Evolutionary conservation across 345 rosid genomes (phyloP), one percentile per base, ranked within the genome.

Genomic region (Litchi chinensis): DNA sequence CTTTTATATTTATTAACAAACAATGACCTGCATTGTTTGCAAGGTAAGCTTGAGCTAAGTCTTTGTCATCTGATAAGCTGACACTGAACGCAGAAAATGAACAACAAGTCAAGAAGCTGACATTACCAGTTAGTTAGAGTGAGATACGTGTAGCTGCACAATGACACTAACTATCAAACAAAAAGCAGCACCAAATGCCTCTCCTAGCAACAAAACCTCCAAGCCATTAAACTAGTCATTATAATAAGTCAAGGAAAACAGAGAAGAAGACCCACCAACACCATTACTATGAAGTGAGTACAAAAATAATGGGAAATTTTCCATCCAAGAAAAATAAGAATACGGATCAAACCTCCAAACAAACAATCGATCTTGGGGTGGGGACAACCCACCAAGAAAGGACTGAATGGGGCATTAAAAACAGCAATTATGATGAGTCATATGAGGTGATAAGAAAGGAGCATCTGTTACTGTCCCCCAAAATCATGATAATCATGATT

Each of bases 371-470:
- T 73, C 64, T n/a, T 54, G 68, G 46, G 59, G 83, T 87, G 83
- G 87, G 88, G 85, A 84, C 87, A 65, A 67, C 28, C 74, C 68
- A 77, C 78, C 79, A 75, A 67, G 77, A 79, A 69, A 77, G 68
- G 77, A 82, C 87, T 82, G 87, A 85, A 84, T 80, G 75, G 82
- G 65, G 76, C 76, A 81, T 79, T 87, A 77, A 84, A 76, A 83
- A 82, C 78, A 75, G 77, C 73, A 71, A 80, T 84, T 28, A 86
- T 81, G 80, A 86, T 81, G 80, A 82, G 80, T 80, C 82, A 83
- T 18, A 68, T 76, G 72, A 54, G 78, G 52, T 44, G 72, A 64
- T 70, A 68, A 76, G 73, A 54, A 56, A 60, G 62, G 74, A 39
- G 79, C 78, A 54, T 65, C 77, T 71, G 70, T 46, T 78, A 62